These are phyloP conservation scores for Russula olivacea DNA, from an alignment of 768 basidiomycete species.

Conservation along the genomic window DNA sequence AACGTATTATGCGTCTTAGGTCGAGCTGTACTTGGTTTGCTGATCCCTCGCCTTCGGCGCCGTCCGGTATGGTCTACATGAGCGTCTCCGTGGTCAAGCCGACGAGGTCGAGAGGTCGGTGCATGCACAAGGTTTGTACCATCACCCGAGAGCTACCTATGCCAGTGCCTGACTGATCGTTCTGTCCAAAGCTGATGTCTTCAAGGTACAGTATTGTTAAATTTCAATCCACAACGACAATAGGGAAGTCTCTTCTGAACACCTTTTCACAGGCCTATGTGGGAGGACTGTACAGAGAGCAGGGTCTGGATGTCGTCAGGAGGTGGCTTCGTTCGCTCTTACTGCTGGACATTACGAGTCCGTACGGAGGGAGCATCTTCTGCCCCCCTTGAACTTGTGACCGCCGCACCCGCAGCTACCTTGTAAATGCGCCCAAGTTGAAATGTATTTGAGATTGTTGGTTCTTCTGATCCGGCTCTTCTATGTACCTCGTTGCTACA, in stretches of 20 bases:
- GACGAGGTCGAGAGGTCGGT: conserved; percentile 9
- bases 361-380: conserved; percentile 10
- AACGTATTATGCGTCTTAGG: neutral
- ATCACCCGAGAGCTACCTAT: neutral
- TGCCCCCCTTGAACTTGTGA: neutral
- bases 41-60: conserved; percentile 8
- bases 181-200: conserved; percentile 16
- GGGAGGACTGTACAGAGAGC: conserved; percentile 16
- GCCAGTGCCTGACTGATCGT: neutral
- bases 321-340: conserved; percentile 11
- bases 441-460: neutral
- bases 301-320: conserved; percentile 11
- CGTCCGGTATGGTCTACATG: conserved; percentile 11
- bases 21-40: neutral
- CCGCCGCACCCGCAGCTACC: neutral
- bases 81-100: conserved; percentile 12
- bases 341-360: conserved; percentile 3
- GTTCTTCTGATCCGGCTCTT: neutral
- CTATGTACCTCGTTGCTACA: neutral
- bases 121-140: conserved; percentile 13
- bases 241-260: neutral
- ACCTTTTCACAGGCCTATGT: conserved; percentile 11
- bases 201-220: conserved; percentile 12
- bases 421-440: neutral
- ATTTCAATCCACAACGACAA: neutral